Evolutionary conservation across 306 rosid species (phyloP).

Genomic region (Gynostemma pentaphyllum): DNA sequence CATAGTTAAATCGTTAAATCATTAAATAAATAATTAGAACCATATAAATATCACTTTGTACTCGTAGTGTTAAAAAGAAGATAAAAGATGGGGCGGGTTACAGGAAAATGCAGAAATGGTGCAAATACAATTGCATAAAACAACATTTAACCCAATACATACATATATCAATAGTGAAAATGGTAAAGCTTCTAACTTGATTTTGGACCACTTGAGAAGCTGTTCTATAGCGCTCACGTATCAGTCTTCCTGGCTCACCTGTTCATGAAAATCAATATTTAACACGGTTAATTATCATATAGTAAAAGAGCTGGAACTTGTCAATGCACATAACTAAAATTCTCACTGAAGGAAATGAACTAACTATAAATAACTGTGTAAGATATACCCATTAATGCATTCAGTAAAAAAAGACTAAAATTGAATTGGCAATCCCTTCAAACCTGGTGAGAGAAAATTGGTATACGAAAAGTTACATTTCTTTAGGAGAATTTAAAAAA

Average conservation of each 20-base stretch:
- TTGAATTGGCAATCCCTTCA: neutral
- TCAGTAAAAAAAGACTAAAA: neutral
- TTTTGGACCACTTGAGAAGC: constrained; percentile 98
- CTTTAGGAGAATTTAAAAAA: neutral
- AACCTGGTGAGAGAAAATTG: neutral
- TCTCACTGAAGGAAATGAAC: neutral
- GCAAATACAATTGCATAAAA: constrained; percentile 16
- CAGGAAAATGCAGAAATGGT: neutral
- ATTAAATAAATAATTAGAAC: neutral
- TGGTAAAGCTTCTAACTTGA: constrained; percentile 85
- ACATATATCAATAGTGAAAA: constrained; percentile 49
- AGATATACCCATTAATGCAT: neutral
- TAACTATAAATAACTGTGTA: neutral
- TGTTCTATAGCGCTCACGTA: constrained; percentile 88
- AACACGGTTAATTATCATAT: neutral
- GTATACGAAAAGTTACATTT: neutral
- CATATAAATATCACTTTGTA: neutral
- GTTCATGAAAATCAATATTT: constrained; percentile 19
- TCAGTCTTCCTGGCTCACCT: constrained; percentile 95
- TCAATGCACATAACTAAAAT: neutral
- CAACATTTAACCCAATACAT: constrained; percentile 43
- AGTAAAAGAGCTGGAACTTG: neutral
- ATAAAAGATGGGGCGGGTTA: neutral
- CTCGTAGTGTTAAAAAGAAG: neutral
- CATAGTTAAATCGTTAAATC: neutral